phyloP scores from a whole-genome alignment of 257 asterid species.

The Forsythia viridissima region DNA sequence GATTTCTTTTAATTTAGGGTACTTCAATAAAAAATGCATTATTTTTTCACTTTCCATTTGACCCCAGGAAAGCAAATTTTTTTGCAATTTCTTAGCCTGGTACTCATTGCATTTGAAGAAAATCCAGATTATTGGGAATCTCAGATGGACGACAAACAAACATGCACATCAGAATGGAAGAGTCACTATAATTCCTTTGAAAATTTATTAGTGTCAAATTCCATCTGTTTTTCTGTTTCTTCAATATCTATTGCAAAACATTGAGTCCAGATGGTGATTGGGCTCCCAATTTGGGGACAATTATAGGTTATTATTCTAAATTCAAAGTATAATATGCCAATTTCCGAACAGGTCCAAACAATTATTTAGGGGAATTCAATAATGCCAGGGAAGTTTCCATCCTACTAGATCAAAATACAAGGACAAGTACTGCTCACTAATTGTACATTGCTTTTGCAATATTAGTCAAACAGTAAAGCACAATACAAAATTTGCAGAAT shows the following conservation, averaged over 20 bases:
- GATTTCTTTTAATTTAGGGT: neutral
- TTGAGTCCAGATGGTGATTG: slow-evolving; percentile 1
- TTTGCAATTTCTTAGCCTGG: too few species aligned
- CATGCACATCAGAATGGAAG: neutral
- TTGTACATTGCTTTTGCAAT: neutral
- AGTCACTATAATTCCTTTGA: neutral
- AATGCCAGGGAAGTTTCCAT: neutral
- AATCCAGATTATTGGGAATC: neutral
- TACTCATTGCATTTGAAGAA: neutral
- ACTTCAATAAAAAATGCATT: neutral
- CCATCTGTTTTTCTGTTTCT: neutral
- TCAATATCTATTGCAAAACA: neutral
- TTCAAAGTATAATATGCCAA: neutral
- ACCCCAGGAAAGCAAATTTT: neutral
- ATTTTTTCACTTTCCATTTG: neutral
- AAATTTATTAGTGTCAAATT: neutral
- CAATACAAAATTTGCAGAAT: neutral
- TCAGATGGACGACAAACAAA: too few species aligned
- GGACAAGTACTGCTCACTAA: neutral
- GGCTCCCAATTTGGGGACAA: neutral
- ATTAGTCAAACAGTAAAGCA: neutral
- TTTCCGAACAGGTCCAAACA: neutral
- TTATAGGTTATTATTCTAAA: neutral
- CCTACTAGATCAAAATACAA: neutral
- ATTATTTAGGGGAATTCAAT: neutral